Evolutionary conservation across 768 basidiomycete genomes (phyloP), one percentile per base, ranked within the genome.

Genomic region (Lactarius quietus): DNA sequence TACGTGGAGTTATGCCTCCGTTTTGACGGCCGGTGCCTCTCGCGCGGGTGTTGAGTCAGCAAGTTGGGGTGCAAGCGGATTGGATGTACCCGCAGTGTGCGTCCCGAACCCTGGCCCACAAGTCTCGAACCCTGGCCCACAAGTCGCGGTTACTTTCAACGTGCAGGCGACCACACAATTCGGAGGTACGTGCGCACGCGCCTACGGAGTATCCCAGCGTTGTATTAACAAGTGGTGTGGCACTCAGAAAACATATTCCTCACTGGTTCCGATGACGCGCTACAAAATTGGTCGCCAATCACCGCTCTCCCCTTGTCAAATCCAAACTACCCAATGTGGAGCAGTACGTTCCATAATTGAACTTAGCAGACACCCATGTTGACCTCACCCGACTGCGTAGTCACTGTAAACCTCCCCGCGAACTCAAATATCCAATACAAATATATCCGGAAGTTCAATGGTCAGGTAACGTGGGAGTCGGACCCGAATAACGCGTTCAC

Each of bases 1-100:
- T 63, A 91, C 89, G 0, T 92, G 89, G 90, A 87, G 84, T 69
- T 92, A 90, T 70, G 89, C 90, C 1, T 79, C 87, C 33, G 81
- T 84, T 0, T 74, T 92, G 61, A 89, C 89, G 0, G 84, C 77
- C 10, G 85, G 86, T 69, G 78, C 79, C 23, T 84, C 87, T 1
- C 79, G 84, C n/a, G 76, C 73, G 12, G 86, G 87, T 0, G 71
- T 76, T 45, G 70, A 76, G 1, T 78, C 82, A 8, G 77, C 77
- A 0, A 82, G 83, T 71, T 90, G 90, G 90, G 89, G 89, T 35
- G 90, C 90, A 8, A 70, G 75, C n/a, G 85, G 83, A 5, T 68
- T 90, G 62, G 71, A 74, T 4, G 79, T 83, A 14, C 80, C 88
- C 0, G 62, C 72, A 8, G 69, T 74, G 4, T 86, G 86, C 70